Evolutionary conservation across 2,329 filamentous ascomycete species (phyloP), one percentile per base, ranked within the genome.

Genomic region (Fusarium azukiicola): DNA sequence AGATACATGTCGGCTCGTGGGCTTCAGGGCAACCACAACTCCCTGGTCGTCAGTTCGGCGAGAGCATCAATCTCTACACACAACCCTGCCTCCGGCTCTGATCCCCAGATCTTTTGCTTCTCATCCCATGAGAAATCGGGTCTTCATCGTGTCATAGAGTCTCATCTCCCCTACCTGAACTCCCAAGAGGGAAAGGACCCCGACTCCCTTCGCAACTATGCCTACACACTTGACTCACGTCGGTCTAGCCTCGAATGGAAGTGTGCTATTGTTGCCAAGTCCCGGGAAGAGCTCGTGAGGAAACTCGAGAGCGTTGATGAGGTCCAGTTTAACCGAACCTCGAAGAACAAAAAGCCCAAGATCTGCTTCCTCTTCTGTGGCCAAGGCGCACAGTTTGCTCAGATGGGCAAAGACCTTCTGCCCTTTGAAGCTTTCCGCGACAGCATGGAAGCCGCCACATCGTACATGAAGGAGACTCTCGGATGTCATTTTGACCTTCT

Each of bases 211-310:
- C 78, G 84, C 44, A 79, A 90, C 71, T 88, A 91, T 64, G 86
- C 89, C 6, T 91, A 91, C 76, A 91, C 90, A 2, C 84, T 91
- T 21, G 85, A 83, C 36, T 88, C 86, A 47, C 89, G 90, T 5
- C 87, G 90, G 19, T 90, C 90, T 0, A 83, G 77, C 11, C 75
- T 91, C 19, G 87, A 89, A 70, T 91, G 89, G 88, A 90, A 86
- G 69, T 77, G 84, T 5, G 85, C 86, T 5, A 76, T 88, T 6
- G 83, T 89, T 44, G 88, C 89, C 8, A 81, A 77, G 14, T 87
- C 86, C 5, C 69, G 75, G 2, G 64, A 78, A 3, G 85, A 89
- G 6, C 85, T 92, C 8, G 58, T 78, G 13, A 49, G 61, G 3
- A 84, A 87, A 38, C 78, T 88, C 44, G 58, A 77, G 17, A 63